phyloP scores from a whole-genome alignment of 2,329 filamentous ascomycete genomes.

The Ophiostoma fasciatum region DNA sequence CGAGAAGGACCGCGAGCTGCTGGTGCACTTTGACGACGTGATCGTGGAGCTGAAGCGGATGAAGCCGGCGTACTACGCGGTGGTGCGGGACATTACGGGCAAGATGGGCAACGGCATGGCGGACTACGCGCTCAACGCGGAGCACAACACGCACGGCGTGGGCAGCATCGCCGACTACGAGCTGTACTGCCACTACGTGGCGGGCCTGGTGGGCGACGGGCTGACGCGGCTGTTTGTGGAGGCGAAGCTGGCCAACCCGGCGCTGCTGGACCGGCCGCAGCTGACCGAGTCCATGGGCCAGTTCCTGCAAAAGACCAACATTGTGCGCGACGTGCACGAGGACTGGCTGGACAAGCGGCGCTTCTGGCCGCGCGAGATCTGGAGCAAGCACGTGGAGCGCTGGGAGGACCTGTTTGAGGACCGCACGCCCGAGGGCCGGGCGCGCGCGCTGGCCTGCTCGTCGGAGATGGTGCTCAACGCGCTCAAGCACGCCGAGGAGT shows the following conservation, averaged over 20 bases:
- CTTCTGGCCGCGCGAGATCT: constrained; percentile 94
- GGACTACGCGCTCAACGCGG: constrained; percentile 76
- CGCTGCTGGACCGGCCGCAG: constrained; percentile 60
- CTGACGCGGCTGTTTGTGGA: constrained; percentile 82
- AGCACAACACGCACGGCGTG: constrained; percentile 66
- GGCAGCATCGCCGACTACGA: constrained; percentile 82
- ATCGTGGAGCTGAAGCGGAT: constrained; percentile 76
- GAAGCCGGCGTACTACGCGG: constrained; percentile 67
- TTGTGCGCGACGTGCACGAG: constrained; percentile 89
- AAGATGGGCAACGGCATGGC: constrained; percentile 99
- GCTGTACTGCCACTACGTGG: constrained; percentile 94
- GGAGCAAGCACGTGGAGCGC: constrained; percentile 83
- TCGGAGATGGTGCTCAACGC: constrained; percentile 92
- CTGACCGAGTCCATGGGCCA: constrained; percentile 94
- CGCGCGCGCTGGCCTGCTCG: constrained; percentile 66
- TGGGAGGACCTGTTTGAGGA: constrained; percentile 82
- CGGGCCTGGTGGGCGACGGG: constrained; percentile 94
- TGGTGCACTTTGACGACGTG: constrained; percentile 84
- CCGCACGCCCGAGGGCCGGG: constrained; percentile 44
- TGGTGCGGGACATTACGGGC: constrained; percentile 83
- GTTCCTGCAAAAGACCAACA: constrained; percentile 96
- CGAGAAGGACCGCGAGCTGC: constrained; percentile 85
- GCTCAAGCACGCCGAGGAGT: constrained; percentile 75
- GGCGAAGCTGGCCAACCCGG: constrained; percentile 72
- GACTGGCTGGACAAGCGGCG: constrained; percentile 75